Conservation (phyloP, 2,329 filamentous ascomycete species). For the Taxawa tesnikishii region DNA sequence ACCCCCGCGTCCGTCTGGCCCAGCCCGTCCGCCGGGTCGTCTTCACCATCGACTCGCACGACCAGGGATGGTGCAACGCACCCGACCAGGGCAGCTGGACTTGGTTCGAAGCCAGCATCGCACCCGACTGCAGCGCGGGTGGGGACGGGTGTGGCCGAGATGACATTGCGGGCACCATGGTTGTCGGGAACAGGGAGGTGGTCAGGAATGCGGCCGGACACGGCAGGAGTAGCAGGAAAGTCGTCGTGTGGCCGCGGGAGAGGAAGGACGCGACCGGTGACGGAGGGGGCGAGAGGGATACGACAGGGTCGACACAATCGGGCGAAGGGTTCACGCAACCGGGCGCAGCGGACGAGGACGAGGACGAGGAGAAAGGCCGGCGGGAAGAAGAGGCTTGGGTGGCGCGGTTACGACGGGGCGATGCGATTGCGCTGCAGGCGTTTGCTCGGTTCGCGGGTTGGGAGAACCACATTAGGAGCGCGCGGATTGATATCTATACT, state of each 20-base stretch:
- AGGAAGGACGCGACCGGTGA: neutral
- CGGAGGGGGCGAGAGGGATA: too few species aligned
- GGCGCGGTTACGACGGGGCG: neutral
- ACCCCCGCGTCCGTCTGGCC: neutral
- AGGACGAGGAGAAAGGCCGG: neutral
- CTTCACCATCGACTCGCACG: conserved; percentile 6
- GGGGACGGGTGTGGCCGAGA: too few species aligned
- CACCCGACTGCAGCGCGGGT: too few species aligned
- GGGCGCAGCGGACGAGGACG: neutral
- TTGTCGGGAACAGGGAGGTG: neutral
- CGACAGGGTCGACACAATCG: too few species aligned
- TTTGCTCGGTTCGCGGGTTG: neutral
- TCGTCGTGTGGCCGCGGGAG: neutral
- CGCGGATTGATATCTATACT: neutral
- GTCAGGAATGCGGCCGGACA: neutral
- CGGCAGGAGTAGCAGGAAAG: neutral
- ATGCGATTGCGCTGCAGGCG: neutral
- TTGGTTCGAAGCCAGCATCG: conserved; percentile 7
- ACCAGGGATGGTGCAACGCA: conserved; percentile 6
- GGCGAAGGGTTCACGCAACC: too few species aligned
- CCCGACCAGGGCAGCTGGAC: conserved; percentile 5
- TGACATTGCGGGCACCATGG: neutral
- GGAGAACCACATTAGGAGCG: neutral
- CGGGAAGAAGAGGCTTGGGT: neutral
- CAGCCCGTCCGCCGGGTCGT: conserved; percentile 5